These are phyloP conservation scores for Penicillium olsonii DNA, from an alignment of 2,329 filamentous ascomycete species.

Conservation along the genomic window DNA sequence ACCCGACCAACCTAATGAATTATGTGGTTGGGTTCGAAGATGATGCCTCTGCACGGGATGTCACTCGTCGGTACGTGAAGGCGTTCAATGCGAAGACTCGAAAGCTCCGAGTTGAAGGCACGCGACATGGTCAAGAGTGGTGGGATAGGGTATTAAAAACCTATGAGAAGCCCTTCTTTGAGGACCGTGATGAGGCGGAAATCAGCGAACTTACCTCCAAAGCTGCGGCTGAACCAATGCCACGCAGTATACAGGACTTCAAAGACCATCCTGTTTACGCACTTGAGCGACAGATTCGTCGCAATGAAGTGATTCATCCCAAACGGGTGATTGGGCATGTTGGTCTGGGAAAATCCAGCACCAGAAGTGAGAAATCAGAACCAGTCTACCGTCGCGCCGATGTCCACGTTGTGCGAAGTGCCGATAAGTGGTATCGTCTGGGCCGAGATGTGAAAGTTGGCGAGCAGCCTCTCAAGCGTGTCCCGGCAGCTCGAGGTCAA, in stretches of 20 bases:
- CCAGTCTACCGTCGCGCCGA: slow-evolving; percentile 80
- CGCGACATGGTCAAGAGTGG: slow-evolving; percentile 58
- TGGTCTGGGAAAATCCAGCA: slow-evolving; percentile 49
- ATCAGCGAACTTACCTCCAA: slow-evolving; percentile 71
- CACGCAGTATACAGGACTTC: slow-evolving; percentile 81
- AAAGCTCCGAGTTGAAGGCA: slow-evolving; percentile 73
- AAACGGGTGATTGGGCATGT: slow-evolving; percentile 75
- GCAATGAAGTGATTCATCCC: slow-evolving; percentile 79
- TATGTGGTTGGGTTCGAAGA: slow-evolving; percentile 87
- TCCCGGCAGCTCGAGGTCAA: slow-evolving; percentile 52
- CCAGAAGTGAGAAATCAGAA: slow-evolving; percentile 61
- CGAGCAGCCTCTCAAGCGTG: slow-evolving; percentile 79
- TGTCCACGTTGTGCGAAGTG: slow-evolving; percentile 74
- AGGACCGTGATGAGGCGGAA: slow-evolving; percentile 81
- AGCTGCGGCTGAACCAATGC: slow-evolving; percentile 78
- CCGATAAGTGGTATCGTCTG: slow-evolving; percentile 87
- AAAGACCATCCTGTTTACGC: slow-evolving; percentile 83
- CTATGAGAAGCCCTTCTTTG: slow-evolving; percentile 46
- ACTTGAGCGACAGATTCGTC: slow-evolving; percentile 78
- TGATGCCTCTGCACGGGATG: slow-evolving; percentile 75
- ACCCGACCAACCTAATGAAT: slow-evolving; percentile 72
- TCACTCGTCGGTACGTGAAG: slow-evolving; percentile 85
- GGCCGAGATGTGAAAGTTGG: slow-evolving; percentile 76
- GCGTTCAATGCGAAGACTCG: slow-evolving; percentile 89
- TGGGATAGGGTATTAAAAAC: slow-evolving; percentile 49